phyloP scores from a whole-genome alignment of 805 yeast species.

The Monosporozyma aquatica region DNA sequence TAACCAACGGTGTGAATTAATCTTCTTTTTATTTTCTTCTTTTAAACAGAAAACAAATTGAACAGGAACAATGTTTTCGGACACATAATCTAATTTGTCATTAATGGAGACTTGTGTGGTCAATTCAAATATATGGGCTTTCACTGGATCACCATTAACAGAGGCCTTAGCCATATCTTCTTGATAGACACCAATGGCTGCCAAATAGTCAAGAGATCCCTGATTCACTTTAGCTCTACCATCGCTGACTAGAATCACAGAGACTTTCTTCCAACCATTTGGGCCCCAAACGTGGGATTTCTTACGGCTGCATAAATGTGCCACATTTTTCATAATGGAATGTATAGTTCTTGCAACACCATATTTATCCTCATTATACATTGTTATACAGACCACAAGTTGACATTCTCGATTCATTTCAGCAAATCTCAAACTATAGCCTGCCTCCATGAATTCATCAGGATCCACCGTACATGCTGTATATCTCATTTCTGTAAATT shows the following conservation, averaged over 20 bases:
- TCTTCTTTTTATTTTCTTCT: slow-evolving; percentile 85
- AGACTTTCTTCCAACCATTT: slow-evolving; percentile 94
- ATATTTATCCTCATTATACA: slow-evolving; percentile 93
- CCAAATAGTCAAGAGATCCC: slow-evolving; percentile 76
- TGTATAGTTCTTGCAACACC: slow-evolving; percentile 90
- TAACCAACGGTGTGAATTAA: slow-evolving; percentile 96
- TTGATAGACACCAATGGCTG: slow-evolving; percentile 94
- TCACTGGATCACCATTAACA: slow-evolving; percentile 85
- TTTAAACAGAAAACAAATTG: slow-evolving; percentile 88
- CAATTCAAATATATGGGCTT: slow-evolving; percentile 90
- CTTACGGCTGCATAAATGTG: slow-evolving; percentile 73
- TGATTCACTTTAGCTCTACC: slow-evolving; percentile 86
- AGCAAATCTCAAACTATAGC: slow-evolving; percentile 79
- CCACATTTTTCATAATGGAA: slow-evolving; percentile 85
- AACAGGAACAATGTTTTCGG: slow-evolving; percentile 88
- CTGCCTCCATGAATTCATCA: slow-evolving; percentile 67
- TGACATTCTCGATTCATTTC: slow-evolving; percentile 88
- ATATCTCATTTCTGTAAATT: slow-evolving; percentile 91
- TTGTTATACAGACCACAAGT: slow-evolving; percentile 83
- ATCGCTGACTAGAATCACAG: slow-evolving; percentile 84
- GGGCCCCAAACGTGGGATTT: slow-evolving; percentile 90
- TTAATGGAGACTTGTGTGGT: slow-evolving; percentile 93
- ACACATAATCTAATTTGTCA: slow-evolving; percentile 79
- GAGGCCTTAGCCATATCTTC: slow-evolving; percentile 94
- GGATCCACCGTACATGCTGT: slow-evolving; percentile 95